phyloP scores from a whole-genome alignment of 305 asterid genomes.

The Solanum hybrid region DNA sequence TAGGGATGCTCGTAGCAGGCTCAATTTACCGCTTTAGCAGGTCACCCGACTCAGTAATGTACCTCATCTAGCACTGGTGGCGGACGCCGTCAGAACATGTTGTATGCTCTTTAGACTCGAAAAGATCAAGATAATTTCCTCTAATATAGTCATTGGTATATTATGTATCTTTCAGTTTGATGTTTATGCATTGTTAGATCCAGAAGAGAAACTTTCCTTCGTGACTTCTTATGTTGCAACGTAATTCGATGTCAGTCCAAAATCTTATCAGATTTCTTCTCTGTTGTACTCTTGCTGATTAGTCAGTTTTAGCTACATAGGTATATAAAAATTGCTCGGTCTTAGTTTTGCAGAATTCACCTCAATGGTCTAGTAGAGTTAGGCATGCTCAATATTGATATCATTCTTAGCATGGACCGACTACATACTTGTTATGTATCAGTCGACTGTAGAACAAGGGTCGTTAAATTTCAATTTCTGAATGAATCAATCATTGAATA shows the following conservation, averaged over 20 bases:
- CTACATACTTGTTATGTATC: not conserved
- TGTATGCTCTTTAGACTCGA: not conserved
- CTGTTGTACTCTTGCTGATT: not conserved
- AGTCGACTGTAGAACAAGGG: not conserved
- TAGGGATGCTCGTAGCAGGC: not conserved
- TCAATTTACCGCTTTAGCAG: not conserved
- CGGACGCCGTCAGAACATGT: too few species aligned
- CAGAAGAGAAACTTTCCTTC: not conserved
- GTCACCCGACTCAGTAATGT: not conserved
- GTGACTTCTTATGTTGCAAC: not conserved
- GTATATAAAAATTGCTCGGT: not conserved
- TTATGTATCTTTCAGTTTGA: too few species aligned
- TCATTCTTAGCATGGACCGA: too few species aligned
- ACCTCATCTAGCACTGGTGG: not conserved
- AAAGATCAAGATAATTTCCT: not conserved
- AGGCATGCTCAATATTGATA: not conserved
- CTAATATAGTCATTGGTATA: not conserved
- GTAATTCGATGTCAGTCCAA: too few species aligned
- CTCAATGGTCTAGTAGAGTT: not conserved
- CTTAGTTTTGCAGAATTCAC: not conserved
- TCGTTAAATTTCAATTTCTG: too few species aligned
- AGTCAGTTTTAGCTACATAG: not conserved
- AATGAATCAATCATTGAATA: not conserved
- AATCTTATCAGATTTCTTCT: not conserved
- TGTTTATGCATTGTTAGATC: not conserved